Evolutionary conservation across 2,329 filamentous ascomycete species (phyloP), one percentile per base, ranked within the genome.

Genomic region (Fusarium cyanostomum): DNA sequence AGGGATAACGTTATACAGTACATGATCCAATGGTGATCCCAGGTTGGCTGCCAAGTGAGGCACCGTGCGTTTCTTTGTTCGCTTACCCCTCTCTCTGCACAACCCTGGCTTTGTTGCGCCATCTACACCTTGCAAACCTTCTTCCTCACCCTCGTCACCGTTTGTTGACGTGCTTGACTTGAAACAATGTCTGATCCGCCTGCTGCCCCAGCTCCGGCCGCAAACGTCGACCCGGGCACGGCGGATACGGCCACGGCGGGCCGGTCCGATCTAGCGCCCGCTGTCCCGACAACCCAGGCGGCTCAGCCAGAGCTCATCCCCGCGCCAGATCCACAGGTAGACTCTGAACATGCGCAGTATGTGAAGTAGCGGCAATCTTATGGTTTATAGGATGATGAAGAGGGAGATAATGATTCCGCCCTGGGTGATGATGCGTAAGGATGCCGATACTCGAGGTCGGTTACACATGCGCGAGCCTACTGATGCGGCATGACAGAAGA

Each of bases 281-380:
- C 50, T 33, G 42, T 64, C 7, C 60, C 61, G 30, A 41, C 58
- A 21, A 39, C 51, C 41, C 58, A 43, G 16, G 58, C 58, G 42
- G 56, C 56, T 31, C 60, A 64, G 44, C 50, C 62, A 38, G 60
- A 61, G 21, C 42, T 64, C 38, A 61, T 65, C 49, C 61, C 61
- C 43, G 61, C 56, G 16, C 56, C 61, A 34, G 61, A 64, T 62
- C 61, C 61, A 42, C 61, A 62, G 38, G 61, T 64, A 24, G 8
- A 41, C 27, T 18, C 31, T 7, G 16, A 8, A 26, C 7, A 26
- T 21, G 11, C 27, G 8, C 43, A 38, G 26, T 38, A 31, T 44
- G 4, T 44, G 4, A 8, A 12, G 6, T 21, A 38, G 10, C 2
- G 38, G 21, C 21, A 21, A 21, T 21, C 21, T 16, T 27, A 18